Base-by-base conservation (phyloP, 2,329 filamentous ascomycete species). In the Alternaria infectoria region DNA sequence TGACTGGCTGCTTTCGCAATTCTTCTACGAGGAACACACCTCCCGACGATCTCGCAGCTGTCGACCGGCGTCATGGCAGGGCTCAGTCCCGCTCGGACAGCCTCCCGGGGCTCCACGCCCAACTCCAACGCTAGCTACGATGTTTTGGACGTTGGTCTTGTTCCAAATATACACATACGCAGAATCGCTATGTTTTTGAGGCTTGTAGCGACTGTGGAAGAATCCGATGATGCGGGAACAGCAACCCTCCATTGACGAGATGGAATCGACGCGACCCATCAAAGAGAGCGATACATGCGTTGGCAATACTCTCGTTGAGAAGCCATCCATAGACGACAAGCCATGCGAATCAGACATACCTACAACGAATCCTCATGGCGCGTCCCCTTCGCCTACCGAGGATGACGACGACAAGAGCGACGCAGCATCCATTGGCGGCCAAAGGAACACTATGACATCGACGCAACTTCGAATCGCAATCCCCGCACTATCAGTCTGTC, bases 371-470 rank as follows among this genome's bases (percentile, higher is more conserved):
- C 5, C 51, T 45, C 43, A 21, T 25, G 57, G 50, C n/a, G n/a
- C 26, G 13, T 21, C 46, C 10, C 28, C 50, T 44, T 47, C 51
- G 44, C 32, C 59, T 21, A 28, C 28, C 10, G 51, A 57, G 32
- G 49, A 50, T 23, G 40, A 52, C 13, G 54, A 59, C 11, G 57
- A 64, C 28, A 36, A 64, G 12, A 66, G 62, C 43, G 66, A 69
- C 43, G 56, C 66, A n/a, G 61, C 52, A 30, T 69, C 66, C 10
- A 51, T 69, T 28, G 66, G 66, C n/a, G 67, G 67, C 6, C 87
- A 89, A 73, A 86, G 83, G 8, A 87, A 89, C 62, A 82, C 88
- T 25, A 80, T 89, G 10, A 85, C 86, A 0, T 81, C 81, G 28
- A 78, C 76, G 8, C 81, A 87, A 66, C 78, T 86, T 6, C 65